Evolutionary conservation across 2,329 filamentous ascomycete genomes (phyloP).

Genomic region (Penicillium verrucosum): DNA sequence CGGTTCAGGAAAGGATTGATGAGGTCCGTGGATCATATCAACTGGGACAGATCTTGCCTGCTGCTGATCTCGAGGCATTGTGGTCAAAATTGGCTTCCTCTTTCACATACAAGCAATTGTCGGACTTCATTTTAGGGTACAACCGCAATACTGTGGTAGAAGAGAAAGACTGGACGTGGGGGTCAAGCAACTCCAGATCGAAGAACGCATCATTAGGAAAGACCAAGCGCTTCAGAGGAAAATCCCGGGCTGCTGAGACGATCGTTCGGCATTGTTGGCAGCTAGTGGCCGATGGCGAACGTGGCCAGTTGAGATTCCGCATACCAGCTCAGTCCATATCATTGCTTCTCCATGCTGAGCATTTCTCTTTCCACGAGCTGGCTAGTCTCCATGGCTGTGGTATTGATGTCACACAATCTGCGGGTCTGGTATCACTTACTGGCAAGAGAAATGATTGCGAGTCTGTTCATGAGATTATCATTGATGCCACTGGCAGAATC

Average conservation of each 20-base stretch:
- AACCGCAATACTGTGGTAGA: neutral
- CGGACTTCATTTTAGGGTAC: conserved; percentile 26
- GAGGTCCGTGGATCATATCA: conserved; percentile 22
- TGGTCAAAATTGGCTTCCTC: conserved; percentile 31
- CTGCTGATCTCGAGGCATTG: conserved; percentile 30
- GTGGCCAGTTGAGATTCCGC: conserved; percentile 38
- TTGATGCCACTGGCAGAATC: conserved; percentile 31
- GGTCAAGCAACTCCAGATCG: conserved; percentile 29
- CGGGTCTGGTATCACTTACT: conserved; percentile 37
- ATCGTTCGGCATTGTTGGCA: conserved; percentile 42
- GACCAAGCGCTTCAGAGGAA: conserved; percentile 27
- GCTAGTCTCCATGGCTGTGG: conserved; percentile 34
- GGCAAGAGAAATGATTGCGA: conserved; percentile 34
- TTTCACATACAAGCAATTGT: conserved; percentile 35
- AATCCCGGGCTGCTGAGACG: conserved; percentile 33
- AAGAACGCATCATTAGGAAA: conserved; percentile 12
- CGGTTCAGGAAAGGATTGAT: conserved; percentile 29
- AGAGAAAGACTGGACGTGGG: conserved; percentile 24
- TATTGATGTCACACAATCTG: conserved; percentile 36
- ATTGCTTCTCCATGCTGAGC: conserved; percentile 32
- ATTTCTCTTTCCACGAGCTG: conserved; percentile 39
- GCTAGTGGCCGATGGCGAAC: conserved; percentile 32
- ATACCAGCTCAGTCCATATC: conserved; percentile 28
- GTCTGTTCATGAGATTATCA: conserved; percentile 33
- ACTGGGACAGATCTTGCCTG: conserved; percentile 26